Base-by-base conservation (phyloP, 306 rosid species). In the Clitoria ternatea region DNA sequence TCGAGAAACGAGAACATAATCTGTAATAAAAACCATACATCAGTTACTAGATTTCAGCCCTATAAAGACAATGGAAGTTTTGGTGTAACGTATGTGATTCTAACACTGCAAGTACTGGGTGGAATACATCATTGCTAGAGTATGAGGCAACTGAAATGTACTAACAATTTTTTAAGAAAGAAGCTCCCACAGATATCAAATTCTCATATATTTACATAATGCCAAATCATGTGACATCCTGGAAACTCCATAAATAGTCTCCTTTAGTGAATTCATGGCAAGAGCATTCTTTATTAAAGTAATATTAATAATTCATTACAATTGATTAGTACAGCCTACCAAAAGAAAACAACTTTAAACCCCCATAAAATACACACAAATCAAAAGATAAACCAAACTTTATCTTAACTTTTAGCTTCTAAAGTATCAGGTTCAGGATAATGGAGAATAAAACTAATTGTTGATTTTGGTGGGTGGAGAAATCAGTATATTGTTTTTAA, bases 1-100 rank as follows among this genome's bases (percentile, higher is more conserved):
- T 94, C 97, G 6, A 94, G 81, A 84, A 94, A 94, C 6, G 95
- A 80, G 76, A 75, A 85, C 97, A 94, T 94, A 60, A 86, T 53
- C 99, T 94, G 74, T 55, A 69, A 27, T n/a, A 67, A 76, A 56
- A 66, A 60, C 29, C 29, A 56, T 75, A 78, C 59, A 48, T 72
- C 9, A 48, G 54, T 15, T 22, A 61, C 70, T 40, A 23, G 6
- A 53, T 71, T 78, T 35, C 4, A 1, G 17, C 40, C 14, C 6
- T 37, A 32, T 60, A 17, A 47, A 13, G 24, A 63, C 64, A 11
- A 17, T 0, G 0, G 14, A 18, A 7, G 7, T 20, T 50, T 22
- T 20, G 57, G 57, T 54, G 24, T 11, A 26, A n/a, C 20, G 1
- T 26, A 12, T 52, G 20, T 26, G 26, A 40, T 43, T 44, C 56